Percentiles rank a stretch among this genome's conserved stretches.
phyloP scores from a whole-genome alignment of 2,329 filamentous ascomycete species.

The Spiromastix sp. region DNA sequence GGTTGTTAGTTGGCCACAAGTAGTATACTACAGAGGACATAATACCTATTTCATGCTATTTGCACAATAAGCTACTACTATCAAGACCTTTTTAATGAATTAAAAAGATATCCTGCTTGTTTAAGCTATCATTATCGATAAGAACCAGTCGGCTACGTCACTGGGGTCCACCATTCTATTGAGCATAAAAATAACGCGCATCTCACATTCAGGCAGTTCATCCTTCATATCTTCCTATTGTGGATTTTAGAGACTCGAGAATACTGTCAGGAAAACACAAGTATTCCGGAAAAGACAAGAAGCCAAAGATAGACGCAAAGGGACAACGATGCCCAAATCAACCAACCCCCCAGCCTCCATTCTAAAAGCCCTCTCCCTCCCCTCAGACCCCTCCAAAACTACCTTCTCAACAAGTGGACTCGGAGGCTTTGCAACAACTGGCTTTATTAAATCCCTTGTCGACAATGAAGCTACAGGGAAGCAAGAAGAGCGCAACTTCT shows the following conservation, averaged over 20 bases:
- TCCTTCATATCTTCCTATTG: too few species aligned
- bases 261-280: too few species aligned
- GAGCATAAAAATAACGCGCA: too few species aligned
- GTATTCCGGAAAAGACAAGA: too few species aligned
- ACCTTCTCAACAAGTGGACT: conserved; percentile 27
- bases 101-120: too few species aligned
- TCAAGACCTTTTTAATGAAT: too few species aligned
- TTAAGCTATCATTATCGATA: too few species aligned
- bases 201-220: too few species aligned
- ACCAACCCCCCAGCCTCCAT: conserved; percentile 26
- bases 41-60: not conserved
- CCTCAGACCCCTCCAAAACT: conserved; percentile 22
- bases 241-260: too few species aligned
- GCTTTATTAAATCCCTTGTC: conserved; percentile 25
- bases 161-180: too few species aligned
- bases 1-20: not conserved
- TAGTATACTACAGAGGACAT: not conserved
- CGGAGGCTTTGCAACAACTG: conserved; percentile 36
- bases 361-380: conserved; percentile 27
- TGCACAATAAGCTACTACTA: too few species aligned
- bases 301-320: not conserved
- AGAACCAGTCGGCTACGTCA: too few species aligned
- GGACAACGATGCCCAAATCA: not conserved
- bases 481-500: conserved; percentile 24
- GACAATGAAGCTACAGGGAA: conserved; percentile 4